Conservation (phyloP, 148 eudicot species). For the Arbutus unedo region DNA sequence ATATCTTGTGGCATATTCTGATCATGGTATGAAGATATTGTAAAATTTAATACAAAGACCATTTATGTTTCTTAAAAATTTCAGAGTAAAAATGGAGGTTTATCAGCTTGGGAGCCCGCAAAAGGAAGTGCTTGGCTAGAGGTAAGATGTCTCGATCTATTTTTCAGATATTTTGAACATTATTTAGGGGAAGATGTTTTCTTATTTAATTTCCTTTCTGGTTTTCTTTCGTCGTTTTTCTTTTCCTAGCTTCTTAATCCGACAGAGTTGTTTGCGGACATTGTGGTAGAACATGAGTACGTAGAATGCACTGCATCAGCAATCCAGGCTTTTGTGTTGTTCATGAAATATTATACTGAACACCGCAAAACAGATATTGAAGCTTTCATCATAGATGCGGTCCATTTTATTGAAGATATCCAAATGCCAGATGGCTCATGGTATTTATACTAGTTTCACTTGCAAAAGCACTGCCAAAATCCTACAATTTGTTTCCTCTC, state of each 20-base stretch:
- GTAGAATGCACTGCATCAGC: constrained; percentile 50
- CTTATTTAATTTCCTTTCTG: not conserved
- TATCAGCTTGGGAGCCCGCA: constrained; percentile 49
- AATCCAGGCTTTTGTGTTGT: constrained; percentile 18
- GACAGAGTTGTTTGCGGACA: constrained; percentile 43
- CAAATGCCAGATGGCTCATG: constrained; percentile 32
- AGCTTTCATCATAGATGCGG: constrained; percentile 18
- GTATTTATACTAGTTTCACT: not conserved
- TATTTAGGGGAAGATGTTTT: not conserved
- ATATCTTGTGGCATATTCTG: not conserved
- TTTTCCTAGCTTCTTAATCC: constrained; percentile 49
- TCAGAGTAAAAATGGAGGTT: constrained; percentile 53
- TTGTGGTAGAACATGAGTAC: constrained; percentile 47
- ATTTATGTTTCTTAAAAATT: not conserved
- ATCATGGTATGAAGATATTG: not conserved
- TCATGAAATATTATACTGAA: constrained; percentile 21
- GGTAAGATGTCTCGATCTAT: constrained; percentile 23
- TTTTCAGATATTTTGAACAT: not conserved
- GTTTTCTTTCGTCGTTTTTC: not conserved
- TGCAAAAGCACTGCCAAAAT: not conserved
- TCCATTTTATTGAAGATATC: constrained; percentile 30
- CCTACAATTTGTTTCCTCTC: not conserved
- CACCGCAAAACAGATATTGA: constrained; percentile 24
- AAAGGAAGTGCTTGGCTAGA: constrained; percentile 42
- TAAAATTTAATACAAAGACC: not conserved